Evolutionary conservation across 2,329 filamentous ascomycete genomes (phyloP).

Genomic region (Apiospora saccharicola): DNA sequence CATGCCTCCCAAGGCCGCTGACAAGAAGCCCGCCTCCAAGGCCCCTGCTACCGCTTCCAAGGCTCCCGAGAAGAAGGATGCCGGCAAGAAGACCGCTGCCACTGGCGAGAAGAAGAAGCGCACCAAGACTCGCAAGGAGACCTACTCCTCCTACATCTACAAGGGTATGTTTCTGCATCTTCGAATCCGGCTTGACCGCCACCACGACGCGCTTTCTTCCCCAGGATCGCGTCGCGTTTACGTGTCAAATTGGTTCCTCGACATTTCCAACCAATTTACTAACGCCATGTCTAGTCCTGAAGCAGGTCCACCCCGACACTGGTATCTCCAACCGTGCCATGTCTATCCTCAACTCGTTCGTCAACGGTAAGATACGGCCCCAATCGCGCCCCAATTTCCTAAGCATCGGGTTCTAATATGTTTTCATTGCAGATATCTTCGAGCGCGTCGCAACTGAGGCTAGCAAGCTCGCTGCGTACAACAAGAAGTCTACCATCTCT

Average conservation of each 20-base stretch:
- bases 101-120: constrained; percentile 99
- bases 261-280: background rate
- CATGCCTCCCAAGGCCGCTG: constrained; percentile 98
- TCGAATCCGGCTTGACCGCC: background rate
- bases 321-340: constrained; percentile 99
- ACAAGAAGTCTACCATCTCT: constrained; percentile 99
- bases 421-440: constrained; percentile 80
- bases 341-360: constrained; percentile 99
- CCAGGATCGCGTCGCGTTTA: constrained; percentile 28
- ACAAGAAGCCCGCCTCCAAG: constrained; percentile 99
- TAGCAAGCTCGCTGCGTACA: constrained; percentile 98
- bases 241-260: background rate
- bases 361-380: constrained; percentile 76
- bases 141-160: constrained; percentile 99
- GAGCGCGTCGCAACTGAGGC: constrained; percentile 99
- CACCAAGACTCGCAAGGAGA: constrained; percentile 99
- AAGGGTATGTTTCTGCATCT: constrained; percentile 73
- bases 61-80: constrained; percentile 95
- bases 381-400: background rate
- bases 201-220: constrained; percentile 6
- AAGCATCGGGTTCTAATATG: constrained; percentile 34
- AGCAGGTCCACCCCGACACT: constrained; percentile 99
- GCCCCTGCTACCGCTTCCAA: constrained; percentile 78
- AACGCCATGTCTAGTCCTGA: constrained; percentile 73
- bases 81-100: constrained; percentile 98